These are phyloP conservation scores for Emmonsia crescens DNA, from an alignment of 2,329 filamentous ascomycete species.

Conservation along the genomic window DNA sequence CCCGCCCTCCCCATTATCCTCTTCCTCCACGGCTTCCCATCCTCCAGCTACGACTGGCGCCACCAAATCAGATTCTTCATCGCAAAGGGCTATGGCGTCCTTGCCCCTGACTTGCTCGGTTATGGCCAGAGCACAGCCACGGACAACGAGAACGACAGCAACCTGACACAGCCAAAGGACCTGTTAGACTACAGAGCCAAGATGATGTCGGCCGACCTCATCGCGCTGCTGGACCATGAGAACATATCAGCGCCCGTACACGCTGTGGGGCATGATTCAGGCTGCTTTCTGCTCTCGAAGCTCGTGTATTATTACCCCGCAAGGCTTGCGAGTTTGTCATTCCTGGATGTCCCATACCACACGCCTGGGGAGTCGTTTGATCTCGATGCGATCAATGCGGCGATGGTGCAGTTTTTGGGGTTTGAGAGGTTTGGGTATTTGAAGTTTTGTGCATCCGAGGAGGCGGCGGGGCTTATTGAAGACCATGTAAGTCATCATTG, in stretches of 20 bases:
- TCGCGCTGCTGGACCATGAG: constrained; percentile 24
- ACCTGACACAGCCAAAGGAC: constrained; percentile 22
- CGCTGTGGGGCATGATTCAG: constrained; percentile 20
- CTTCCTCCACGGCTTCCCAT: constrained; percentile 42
- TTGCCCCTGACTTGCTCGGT: constrained; percentile 35
- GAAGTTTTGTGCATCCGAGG: constrained; percentile 13
- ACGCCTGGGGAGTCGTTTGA: constrained; percentile 16
- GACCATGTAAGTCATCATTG: constrained; percentile 14
- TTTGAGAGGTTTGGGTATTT: constrained; percentile 19
- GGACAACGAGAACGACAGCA: not conserved
- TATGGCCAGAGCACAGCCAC: constrained; percentile 19
- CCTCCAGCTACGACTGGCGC: constrained; percentile 36
- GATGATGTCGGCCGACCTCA: constrained; percentile 24
- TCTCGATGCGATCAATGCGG: constrained; percentile 14
- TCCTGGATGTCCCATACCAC: constrained; percentile 16
- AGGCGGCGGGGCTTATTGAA: constrained; percentile 14
- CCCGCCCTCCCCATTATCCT: constrained; percentile 28
- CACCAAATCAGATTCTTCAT: constrained; percentile 29
- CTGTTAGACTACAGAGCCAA: constrained; percentile 21
- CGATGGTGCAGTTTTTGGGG: constrained; percentile 14
- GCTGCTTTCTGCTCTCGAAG: constrained; percentile 18
- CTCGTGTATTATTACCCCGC: constrained; percentile 17
- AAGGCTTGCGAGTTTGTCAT: constrained; percentile 14
- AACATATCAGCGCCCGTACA: constrained; percentile 11
- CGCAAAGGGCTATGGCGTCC: constrained; percentile 31